Percentiles rank a stretch among this genome's conserved stretches.
These are phyloP conservation scores for Podila horticola DNA, from an alignment of 192 early-diverging fungal species.

Conservation along the genomic window DNA sequence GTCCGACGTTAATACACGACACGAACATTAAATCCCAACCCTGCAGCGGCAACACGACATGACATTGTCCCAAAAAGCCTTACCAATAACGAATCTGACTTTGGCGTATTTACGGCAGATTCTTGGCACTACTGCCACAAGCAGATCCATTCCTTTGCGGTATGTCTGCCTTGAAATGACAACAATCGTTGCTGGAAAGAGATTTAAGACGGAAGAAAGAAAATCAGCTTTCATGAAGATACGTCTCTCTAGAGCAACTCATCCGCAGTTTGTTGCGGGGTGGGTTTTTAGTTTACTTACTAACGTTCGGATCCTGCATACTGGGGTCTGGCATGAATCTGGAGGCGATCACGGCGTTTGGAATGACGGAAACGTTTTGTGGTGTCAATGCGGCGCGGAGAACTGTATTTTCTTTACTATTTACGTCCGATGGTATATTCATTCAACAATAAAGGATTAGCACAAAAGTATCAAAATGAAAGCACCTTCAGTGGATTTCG, in stretches of 20 bases:
- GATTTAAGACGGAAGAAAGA: background rate
- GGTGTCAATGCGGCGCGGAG: slow-evolving; percentile 92
- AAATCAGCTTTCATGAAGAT: background rate
- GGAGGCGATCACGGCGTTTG: slow-evolving; percentile 96
- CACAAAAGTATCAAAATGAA: too few species aligned
- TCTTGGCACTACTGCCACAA: slow-evolving; percentile 90
- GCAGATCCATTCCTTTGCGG: slow-evolving; percentile 93
- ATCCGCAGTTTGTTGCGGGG: background rate
- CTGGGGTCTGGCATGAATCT: slow-evolving; percentile 88
- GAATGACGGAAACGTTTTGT: slow-evolving; percentile 91
- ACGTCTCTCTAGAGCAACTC: too few species aligned
- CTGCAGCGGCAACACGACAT: too few species aligned
- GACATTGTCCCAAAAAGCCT: background rate
- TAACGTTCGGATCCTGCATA: slow-evolving; percentile 78
- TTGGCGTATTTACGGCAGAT: slow-evolving; percentile 84
- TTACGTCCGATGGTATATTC: background rate
- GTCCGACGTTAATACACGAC: too few species aligned
- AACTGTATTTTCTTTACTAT: slow-evolving; percentile 98
- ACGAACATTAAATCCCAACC: background rate
- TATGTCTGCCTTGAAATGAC: slow-evolving; percentile 93
- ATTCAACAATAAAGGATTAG: too few species aligned
- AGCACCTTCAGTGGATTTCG: too few species aligned
- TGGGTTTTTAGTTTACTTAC: slow-evolving; percentile 49
- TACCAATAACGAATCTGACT: slow-evolving; percentile 92
- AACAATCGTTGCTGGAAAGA: slow-evolving; percentile 85